Evolutionary conservation across 306 rosid genomes (phyloP), one percentile per base, ranked within the genome.

Genomic region (Cicer yamashitae): DNA sequence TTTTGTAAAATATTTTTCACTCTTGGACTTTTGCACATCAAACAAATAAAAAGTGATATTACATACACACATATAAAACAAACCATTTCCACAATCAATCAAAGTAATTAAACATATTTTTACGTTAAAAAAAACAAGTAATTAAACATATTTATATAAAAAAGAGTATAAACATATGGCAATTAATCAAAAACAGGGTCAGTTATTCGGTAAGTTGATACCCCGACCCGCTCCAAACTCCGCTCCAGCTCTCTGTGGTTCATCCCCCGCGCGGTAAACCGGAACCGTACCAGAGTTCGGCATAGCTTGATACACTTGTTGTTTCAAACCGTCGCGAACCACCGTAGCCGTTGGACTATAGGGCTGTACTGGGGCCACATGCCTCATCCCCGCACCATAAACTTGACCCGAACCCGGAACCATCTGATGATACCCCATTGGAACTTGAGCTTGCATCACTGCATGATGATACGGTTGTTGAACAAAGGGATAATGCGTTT

Each of bases 381-480:
- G 89, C 50, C 88, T 78, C 80, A 87, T 6, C 30, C 88, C 90
- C 1, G 87, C 83, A 0, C 87, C 84, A 51, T 85, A 90, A 1
- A 80, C 70, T 73, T 87, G 94, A 47, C 91, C 90, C 77, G 71
- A 54, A 40, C 83, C 87, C 30, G 92, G 79, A 25, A 77, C 76
- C 34, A 44, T n/a, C 6, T 85, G 84, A 43, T 81, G 94, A 67
- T 88, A 93, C 64, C 89, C 86, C 0, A 83, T 8, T 3, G 91
- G 96, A 37, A 85, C 72, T 77, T 85, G 97, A 77, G 86, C 72
- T 15, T 78, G 67, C 3, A 75, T 37, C 2, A 74, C 65, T 3
- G 80, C 63, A 13, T 77, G 89, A 57, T 81, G 89, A 57, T 81
- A 84, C 3, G 80, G 93, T 39, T 87, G 96, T 20, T 85, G 96